A percentile compares a stretch with the other conserved stretches of the same genome.
Conservation (phyloP, 2,329 filamentous ascomycete species). For the Parastagonospora nodorum region DNA sequence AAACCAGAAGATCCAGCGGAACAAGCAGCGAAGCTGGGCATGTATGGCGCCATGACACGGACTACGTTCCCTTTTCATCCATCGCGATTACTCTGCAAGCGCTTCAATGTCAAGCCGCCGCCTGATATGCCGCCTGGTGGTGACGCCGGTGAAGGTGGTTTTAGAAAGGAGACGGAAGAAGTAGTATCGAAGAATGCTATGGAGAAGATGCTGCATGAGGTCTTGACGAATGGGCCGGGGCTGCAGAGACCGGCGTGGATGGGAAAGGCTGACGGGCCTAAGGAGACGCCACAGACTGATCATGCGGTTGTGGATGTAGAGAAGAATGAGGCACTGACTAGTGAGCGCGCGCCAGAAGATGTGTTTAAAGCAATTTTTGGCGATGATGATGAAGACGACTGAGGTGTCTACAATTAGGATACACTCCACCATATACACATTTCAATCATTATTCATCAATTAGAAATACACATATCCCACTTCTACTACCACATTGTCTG, state of each 20-base stretch:
- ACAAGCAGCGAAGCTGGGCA: constrained; percentile 84
- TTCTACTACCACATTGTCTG: not conserved
- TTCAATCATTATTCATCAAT: not conserved
- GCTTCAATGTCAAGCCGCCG: constrained; percentile 86
- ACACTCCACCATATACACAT: not conserved
- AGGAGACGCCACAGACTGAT: constrained; percentile 2
- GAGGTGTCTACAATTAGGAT: not conserved
- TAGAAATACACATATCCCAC: not conserved
- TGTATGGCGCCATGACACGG: constrained; percentile 91
- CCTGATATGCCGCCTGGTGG: constrained; percentile 62
- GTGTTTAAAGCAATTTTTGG: constrained; percentile 95
- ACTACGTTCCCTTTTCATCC: constrained; percentile 75
- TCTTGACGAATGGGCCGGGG: constrained; percentile 30
- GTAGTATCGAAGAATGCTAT: constrained; percentile 61
- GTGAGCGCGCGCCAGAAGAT: constrained; percentile 73
- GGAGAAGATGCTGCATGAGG: constrained; percentile 41
- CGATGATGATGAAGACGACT: constrained; percentile 68
- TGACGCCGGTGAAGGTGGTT: constrained; percentile 39
- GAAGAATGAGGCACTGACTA: constrained; percentile 78
- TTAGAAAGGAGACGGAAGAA: constrained; percentile 44
- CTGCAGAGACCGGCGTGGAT: constrained; percentile 40
- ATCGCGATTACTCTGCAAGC: constrained; percentile 84
- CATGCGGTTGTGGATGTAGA: constrained; percentile 66
- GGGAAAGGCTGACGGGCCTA: constrained; percentile 10
- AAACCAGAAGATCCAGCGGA: constrained; percentile 78